Percentiles rank a stretch among this genome's conserved stretches.
These are phyloP conservation scores for Apophysomyces sp. DNA, from an alignment of 371 early-diverging fungal species.

Conservation along the genomic window DNA sequence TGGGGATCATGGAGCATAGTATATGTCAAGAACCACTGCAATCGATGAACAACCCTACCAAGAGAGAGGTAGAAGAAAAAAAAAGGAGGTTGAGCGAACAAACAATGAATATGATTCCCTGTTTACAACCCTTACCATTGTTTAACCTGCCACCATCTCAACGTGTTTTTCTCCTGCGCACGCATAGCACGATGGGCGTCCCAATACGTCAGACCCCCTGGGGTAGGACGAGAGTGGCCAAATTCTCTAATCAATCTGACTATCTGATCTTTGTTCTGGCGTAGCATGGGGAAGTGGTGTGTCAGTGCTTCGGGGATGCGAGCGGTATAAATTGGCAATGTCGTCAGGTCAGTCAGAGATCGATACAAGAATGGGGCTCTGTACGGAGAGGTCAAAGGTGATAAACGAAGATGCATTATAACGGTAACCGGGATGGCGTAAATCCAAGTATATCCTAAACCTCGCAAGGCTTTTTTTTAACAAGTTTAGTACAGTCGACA, in stretches of 20 bases:
- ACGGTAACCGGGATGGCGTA: constrained; percentile 35
- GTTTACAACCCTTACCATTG: constrained; percentile 13
- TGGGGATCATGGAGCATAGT: constrained; percentile 44
- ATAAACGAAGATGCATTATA: constrained; percentile 39
- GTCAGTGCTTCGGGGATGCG: constrained; percentile 21
- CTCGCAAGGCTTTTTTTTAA: constrained; percentile 41
- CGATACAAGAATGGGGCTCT: constrained; percentile 45
- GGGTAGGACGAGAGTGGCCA: constrained; percentile 11
- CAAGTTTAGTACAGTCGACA: not conserved
- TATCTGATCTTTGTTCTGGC: constrained; percentile 15
- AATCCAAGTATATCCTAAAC: constrained; percentile 36
- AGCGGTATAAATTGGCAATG: constrained; percentile 42
- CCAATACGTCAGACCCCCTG: constrained; percentile 38
- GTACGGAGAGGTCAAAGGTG: constrained; percentile 44
- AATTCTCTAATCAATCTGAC: constrained; percentile 18
- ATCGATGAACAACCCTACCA: constrained; percentile 33
- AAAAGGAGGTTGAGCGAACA: not conserved
- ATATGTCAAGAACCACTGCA: constrained; percentile 44
- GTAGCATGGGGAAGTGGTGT: constrained; percentile 21
- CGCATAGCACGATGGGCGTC: constrained; percentile 37
- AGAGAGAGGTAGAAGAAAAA: not conserved
- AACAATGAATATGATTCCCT: not conserved
- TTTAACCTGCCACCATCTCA: constrained; percentile 39
- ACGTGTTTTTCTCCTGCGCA: constrained; percentile 14
- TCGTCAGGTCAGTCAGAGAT: constrained; percentile 28